Percentiles rank a stretch among this genome's conserved stretches.
These are phyloP conservation scores for Xylariaceae sp. DNA, from an alignment of 2,329 filamentous ascomycete genomes.

Conservation along the genomic window DNA sequence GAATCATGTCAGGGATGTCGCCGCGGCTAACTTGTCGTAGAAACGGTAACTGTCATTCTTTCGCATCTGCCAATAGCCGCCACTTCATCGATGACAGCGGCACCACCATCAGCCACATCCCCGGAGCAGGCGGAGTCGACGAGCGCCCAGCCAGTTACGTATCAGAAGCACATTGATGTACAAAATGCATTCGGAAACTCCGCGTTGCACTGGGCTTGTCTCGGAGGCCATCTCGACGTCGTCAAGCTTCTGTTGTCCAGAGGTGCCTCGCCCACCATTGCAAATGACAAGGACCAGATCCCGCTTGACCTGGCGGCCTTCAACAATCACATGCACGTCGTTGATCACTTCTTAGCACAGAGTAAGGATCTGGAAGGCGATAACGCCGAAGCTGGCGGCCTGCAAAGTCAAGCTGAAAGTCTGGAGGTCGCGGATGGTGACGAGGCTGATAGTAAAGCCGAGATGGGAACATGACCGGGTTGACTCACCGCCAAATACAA, in stretches of 20 bases:
- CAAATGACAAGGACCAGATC: constrained; percentile 81
- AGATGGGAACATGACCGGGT: constrained; percentile 6
- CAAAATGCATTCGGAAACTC: constrained; percentile 85
- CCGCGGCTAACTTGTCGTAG: constrained; percentile 19
- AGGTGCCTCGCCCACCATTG: constrained; percentile 72
- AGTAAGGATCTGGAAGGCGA: constrained; percentile 45
- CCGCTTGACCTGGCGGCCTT: constrained; percentile 71
- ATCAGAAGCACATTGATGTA: constrained; percentile 54
- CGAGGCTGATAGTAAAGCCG: constrained; percentile 1
- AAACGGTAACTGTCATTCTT: constrained; percentile 38
- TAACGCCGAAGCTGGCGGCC: constrained; percentile 41
- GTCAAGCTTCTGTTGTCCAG: constrained; percentile 73
- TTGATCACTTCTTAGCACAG: constrained; percentile 55
- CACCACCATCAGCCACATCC: not conserved
- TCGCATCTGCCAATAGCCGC: constrained; percentile 16
- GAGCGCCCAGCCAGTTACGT: constrained; percentile 37
- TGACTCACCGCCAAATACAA: not conserved
- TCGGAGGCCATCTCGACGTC: constrained; percentile 79
- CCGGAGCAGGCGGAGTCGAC: constrained; percentile 28
- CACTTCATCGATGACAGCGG: constrained; percentile 8
- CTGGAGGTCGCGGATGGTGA: constrained; percentile 22
- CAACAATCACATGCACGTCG: constrained; percentile 62
- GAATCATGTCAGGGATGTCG: too few species aligned
- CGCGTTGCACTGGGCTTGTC: constrained; percentile 85
- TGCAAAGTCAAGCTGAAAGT: constrained; percentile 36